Percentiles rank a stretch among this genome's conserved stretches.
These are phyloP conservation scores for Aschersonia sp. DNA, from an alignment of 2,329 filamentous ascomycete genomes.

Conservation along the genomic window DNA sequence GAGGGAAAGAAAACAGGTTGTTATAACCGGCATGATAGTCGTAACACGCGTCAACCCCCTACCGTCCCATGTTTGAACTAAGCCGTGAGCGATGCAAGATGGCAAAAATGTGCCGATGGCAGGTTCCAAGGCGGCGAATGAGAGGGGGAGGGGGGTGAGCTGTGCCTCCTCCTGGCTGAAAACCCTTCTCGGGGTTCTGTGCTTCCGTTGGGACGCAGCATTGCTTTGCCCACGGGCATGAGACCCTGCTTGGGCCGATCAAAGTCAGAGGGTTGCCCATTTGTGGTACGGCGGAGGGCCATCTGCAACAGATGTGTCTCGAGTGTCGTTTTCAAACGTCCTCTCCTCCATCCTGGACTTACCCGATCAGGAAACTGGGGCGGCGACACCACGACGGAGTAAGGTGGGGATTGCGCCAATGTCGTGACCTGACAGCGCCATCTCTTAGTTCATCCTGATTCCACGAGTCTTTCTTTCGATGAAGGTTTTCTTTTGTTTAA, in stretches of 20 bases:
- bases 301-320: conserved; percentile 22
- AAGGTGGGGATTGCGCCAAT: background rate
- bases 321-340: conserved; percentile 14
- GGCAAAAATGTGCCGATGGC: background rate
- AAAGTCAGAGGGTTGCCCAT: background rate
- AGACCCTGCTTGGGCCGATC: background rate
- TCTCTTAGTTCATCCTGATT: background rate
- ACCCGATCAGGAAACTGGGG: conserved; percentile 5
- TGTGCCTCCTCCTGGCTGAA: background rate
- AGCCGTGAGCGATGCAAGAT: background rate
- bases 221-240: background rate
- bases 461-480: background rate
- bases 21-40: conserved; percentile 7
- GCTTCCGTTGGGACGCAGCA: conserved; percentile 6
- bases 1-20: conserved; percentile 3
- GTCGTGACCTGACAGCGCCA: background rate
- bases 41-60: conserved; percentile 1
- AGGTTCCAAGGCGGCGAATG: background rate
- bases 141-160: conserved; percentile 1
- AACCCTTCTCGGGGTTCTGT: conserved; percentile 5
- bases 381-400: background rate
- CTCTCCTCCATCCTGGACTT: conserved; percentile 4
- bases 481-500: background rate
- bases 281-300: conserved; percentile 1
- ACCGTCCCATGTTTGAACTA: conserved; percentile 10